phyloP scores from a whole-genome alignment of 2,329 filamentous ascomycete species.

The Tolypocladium ophioglossoides region DNA sequence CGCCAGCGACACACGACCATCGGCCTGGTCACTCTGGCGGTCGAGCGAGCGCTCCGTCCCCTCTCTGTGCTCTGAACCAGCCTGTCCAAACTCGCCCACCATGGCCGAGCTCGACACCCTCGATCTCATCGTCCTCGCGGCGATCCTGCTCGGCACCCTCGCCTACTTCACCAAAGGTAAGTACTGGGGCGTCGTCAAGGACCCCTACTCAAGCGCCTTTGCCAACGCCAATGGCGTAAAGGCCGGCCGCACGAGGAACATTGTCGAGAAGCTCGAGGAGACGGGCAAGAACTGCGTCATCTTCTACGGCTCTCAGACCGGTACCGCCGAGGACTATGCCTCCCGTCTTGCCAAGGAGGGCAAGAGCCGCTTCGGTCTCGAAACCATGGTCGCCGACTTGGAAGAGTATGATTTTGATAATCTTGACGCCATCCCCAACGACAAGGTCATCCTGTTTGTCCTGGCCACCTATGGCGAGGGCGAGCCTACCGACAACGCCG shows the following conservation, averaged over 20 bases:
- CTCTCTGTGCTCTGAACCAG: not conserved
- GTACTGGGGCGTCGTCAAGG: conserved; percentile 80
- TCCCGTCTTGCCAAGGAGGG: conserved; percentile 94
- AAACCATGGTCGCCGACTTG: conserved; percentile 96
- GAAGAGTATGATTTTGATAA: conserved; percentile 98
- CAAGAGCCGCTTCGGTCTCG: conserved; percentile 88
- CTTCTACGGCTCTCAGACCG: conserved; percentile 97
- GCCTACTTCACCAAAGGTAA: conserved; percentile 98
- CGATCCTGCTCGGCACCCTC: conserved; percentile 73
- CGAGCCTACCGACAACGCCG: conserved; percentile 96
- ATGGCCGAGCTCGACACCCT: conserved; percentile 97
- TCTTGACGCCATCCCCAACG: conserved; percentile 74
- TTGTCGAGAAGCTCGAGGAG: conserved; percentile 93
- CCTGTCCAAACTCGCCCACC: conserved; percentile 16
- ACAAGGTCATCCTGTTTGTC: conserved; percentile 91
- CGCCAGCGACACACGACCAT: not conserved
- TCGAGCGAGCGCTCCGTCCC: not conserved
- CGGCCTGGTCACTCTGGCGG: not conserved
- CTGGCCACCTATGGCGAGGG: conserved; percentile 97
- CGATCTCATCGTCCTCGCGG: conserved; percentile 83
- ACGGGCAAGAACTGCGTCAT: conserved; percentile 93
- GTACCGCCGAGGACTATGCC: conserved; percentile 96
- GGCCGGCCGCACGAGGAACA: conserved; percentile 78
- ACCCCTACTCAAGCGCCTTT: conserved; percentile 74
- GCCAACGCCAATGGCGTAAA: conserved; percentile 60